phyloP scores from a whole-genome alignment of 371 early-diverging fungal genomes.

The Apophysomyces elegans region DNA sequence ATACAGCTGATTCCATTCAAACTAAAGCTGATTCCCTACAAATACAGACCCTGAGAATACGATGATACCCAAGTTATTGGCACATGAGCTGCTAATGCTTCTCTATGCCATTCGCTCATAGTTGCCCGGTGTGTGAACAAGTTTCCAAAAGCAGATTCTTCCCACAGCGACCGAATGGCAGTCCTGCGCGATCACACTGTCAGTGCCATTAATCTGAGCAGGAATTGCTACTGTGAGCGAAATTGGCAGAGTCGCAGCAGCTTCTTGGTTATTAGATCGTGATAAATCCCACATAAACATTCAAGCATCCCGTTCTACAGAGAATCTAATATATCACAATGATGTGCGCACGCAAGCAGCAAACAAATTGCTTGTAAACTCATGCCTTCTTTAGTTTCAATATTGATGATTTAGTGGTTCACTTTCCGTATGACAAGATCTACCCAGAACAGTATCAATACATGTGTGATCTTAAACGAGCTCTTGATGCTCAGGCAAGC shows the following conservation, averaged over 20 bases:
- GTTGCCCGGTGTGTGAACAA: too few relatives aligned
- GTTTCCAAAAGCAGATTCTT: too few relatives aligned
- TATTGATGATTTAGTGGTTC: constrained; percentile 94
- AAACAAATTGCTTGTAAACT: background rate
- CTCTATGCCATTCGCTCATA: too few relatives aligned
- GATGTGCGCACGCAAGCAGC: background rate
- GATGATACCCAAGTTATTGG: too few relatives aligned
- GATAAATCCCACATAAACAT: background rate
- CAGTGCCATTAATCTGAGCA: too few relatives aligned
- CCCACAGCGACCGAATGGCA: too few relatives aligned
- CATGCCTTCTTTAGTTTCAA: constrained; percentile 65
- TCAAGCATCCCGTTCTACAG: background rate
- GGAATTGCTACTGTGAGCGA: too few relatives aligned
- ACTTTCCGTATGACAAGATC: constrained; percentile 99
- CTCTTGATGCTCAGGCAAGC: constrained; percentile 87
- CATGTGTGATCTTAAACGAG: constrained; percentile 95
- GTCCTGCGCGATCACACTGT: too few relatives aligned
- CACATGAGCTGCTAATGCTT: too few relatives aligned
- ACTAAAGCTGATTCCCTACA: too few relatives aligned
- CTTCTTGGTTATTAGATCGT: background rate
- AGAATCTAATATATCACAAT: background rate
- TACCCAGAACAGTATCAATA: constrained; percentile 99
- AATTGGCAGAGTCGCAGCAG: background rate
- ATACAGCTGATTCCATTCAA: too few relatives aligned
- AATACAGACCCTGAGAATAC: too few relatives aligned